These are phyloP conservation scores for Pythium coloratum DNA, from an alignment of 352 stramenopile species.

Conservation along the genomic window DNA sequence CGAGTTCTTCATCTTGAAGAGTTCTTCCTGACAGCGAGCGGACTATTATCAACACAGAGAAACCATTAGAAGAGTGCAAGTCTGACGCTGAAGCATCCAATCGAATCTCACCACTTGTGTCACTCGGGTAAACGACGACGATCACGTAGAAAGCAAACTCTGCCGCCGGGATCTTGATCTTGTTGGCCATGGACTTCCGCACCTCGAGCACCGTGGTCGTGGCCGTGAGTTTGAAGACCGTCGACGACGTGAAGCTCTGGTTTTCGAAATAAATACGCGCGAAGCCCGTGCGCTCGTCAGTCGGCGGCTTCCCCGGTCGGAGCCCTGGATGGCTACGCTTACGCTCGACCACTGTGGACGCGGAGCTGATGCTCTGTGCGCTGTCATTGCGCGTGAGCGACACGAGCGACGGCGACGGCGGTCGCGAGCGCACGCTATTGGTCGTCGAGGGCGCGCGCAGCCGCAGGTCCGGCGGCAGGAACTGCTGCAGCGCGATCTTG, in stretches of 20 bases:
- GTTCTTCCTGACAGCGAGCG: constrained; percentile 68
- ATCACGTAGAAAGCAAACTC: constrained; percentile 81
- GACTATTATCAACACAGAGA: constrained; percentile 15
- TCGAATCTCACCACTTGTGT: constrained; percentile 28
- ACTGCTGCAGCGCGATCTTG: constrained; percentile 5
- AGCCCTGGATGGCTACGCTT: constrained; percentile 13
- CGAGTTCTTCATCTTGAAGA: constrained; percentile 75
- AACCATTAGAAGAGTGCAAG: background rate
- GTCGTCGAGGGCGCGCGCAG: constrained; percentile 3
- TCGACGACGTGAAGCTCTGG: constrained; percentile 79
- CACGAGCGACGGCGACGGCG: constrained; percentile 1
- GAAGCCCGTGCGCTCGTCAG: constrained; percentile 65
- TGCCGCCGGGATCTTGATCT: constrained; percentile 68
- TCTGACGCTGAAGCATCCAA: background rate
- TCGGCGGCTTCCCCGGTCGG: constrained; percentile 25
- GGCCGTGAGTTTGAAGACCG: constrained; percentile 70
- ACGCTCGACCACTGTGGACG: constrained; percentile 13
- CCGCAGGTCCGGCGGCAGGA: constrained; percentile 10
- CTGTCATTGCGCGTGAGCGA: constrained; percentile 23
- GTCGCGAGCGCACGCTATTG: background rate
- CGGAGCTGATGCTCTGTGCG: constrained; percentile 16
- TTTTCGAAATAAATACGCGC: constrained; percentile 86
- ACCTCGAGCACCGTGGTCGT: constrained; percentile 77
- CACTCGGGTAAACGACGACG: constrained; percentile 75
- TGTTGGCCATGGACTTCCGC: constrained; percentile 75